Base-by-base conservation (phyloP, 352 stramenopile species). In the Peronospora farinosa region DNA sequence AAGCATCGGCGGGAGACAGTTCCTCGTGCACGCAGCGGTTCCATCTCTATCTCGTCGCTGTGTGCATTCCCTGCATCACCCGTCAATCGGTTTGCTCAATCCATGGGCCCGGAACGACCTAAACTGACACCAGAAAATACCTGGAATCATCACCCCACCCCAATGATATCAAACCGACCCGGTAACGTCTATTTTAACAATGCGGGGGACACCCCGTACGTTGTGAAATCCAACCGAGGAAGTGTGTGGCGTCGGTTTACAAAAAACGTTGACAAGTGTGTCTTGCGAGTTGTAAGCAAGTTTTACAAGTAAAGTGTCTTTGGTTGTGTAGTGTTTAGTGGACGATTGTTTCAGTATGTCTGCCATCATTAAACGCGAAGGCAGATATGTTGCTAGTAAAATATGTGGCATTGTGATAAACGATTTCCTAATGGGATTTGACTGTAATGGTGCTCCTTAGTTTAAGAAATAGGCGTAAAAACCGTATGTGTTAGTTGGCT, bases 271-370 rank as follows among this genome's bases (percentile, higher is more conserved):
- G 57, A 67, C 59, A 63, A 55, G 16, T 67, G 57, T 19, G 35
- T 70, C 5, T 54, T 61, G 23, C 57, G 62, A 9, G 48, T 70
- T 16, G 51, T 61, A 13, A 61, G 48, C 45, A 67, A 67, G 19
- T 70, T 70, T 36, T 67, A 65, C 53, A 64, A 52, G 40, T 64
- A 28, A 70, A 33, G 3, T n/a, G 11, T 19, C 7, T 10, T 31
- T 31, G 5, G 8, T 31, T 10, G 27, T 31, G 27, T 31, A 1
- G 27, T 31, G 27, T 7, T 31, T 31, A 31, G 27, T 10, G 27
- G 27, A 31, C 7, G 27, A 31, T 31, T 31, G 27, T 7, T 31
- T 3, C 19, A 3, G 27, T 31, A 31, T 10, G 27, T 31, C 27
- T 31, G 27, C 27, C 27, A 10, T 31, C 27, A 31, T 31, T 1